Conservation (phyloP, 2,329 filamentous ascomycete species). For the Fusarium nelsonii region DNA sequence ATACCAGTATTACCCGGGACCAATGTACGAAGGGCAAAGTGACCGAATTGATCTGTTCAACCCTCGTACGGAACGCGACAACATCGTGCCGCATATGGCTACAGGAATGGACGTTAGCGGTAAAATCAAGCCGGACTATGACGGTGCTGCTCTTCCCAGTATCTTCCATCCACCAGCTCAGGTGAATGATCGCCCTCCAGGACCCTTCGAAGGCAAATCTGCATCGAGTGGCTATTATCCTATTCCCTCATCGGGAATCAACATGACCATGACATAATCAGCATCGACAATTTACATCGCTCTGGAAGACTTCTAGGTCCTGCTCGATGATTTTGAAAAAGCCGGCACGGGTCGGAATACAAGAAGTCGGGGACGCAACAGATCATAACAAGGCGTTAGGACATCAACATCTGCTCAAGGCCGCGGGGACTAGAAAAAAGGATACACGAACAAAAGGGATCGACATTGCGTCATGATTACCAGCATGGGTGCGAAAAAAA, state of each 20-base stretch:
- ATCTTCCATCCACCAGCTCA: constrained; percentile 59
- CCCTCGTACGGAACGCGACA: constrained; percentile 54
- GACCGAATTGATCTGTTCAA: constrained; percentile 66
- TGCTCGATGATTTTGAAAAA: neutral
- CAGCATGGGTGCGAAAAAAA: constrained; percentile 6
- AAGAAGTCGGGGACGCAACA: neutral
- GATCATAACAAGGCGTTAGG: constrained; percentile 28
- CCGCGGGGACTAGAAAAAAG: neutral
- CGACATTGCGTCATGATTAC: constrained; percentile 5
- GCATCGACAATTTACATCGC: neutral
- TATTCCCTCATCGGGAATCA: constrained; percentile 62
- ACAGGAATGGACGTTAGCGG: constrained; percentile 48
- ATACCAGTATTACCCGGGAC: constrained; percentile 67
- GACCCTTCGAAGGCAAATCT: constrained; percentile 66
- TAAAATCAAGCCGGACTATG: constrained; percentile 65
- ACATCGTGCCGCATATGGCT: constrained; percentile 51
- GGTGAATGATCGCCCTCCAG: constrained; percentile 55
- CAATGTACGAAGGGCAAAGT: constrained; percentile 63
- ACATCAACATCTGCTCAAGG: neutral
- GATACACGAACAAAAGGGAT: constrained; percentile 3
- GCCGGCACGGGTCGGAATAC: neutral
- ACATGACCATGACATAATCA: constrained; percentile 55
- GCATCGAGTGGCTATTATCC: constrained; percentile 67
- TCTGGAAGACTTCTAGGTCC: neutral
- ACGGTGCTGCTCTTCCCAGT: constrained; percentile 59